These are phyloP conservation scores for Blastobotrys americana DNA, from an alignment of 805 yeast species.

Conservation along the genomic window DNA sequence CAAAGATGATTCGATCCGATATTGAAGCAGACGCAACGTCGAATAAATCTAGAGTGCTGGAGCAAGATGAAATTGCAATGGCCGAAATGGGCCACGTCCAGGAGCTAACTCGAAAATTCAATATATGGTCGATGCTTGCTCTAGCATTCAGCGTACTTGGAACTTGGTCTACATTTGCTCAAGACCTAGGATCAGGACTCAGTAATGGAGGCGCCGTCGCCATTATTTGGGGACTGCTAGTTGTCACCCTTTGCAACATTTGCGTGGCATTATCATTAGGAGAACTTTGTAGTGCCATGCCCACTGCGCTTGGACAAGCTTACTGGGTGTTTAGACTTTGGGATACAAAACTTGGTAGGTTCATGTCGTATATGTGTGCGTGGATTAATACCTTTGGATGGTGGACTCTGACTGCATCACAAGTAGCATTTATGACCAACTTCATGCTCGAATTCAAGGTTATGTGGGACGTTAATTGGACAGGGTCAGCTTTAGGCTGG, in stretches of 20 bases:
- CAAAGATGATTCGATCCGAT: too few relatives aligned
- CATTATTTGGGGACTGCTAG: constrained; percentile 65
- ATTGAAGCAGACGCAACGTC: neutral
- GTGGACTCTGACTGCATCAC: constrained; percentile 16
- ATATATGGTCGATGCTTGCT: constrained; percentile 66
- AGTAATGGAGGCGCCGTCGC: constrained; percentile 74
- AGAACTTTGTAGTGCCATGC: constrained; percentile 40
- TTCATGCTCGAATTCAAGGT: constrained; percentile 12
- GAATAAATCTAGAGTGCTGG: neutral
- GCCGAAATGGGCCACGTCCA: constrained; percentile 72
- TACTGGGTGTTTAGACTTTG: constrained; percentile 15
- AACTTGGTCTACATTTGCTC: constrained; percentile 70
- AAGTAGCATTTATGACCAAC: constrained; percentile 12
- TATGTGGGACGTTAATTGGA: constrained; percentile 12
- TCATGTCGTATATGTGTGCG: constrained; percentile 14
- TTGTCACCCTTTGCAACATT: constrained; percentile 56
- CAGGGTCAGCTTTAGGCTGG: constrained; percentile 12
- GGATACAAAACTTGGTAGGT: constrained; percentile 11
- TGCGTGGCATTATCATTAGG: constrained; percentile 64
- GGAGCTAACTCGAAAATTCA: constrained; percentile 58
- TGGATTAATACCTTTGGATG: constrained; percentile 18
- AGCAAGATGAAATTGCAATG: constrained; percentile 40
- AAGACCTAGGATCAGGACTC: constrained; percentile 63
- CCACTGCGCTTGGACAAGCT: constrained; percentile 18
- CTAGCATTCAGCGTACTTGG: constrained; percentile 77